Evolutionary conservation across 768 basidiomycete species (phyloP).

Genomic region (Boletellus ananas): DNA sequence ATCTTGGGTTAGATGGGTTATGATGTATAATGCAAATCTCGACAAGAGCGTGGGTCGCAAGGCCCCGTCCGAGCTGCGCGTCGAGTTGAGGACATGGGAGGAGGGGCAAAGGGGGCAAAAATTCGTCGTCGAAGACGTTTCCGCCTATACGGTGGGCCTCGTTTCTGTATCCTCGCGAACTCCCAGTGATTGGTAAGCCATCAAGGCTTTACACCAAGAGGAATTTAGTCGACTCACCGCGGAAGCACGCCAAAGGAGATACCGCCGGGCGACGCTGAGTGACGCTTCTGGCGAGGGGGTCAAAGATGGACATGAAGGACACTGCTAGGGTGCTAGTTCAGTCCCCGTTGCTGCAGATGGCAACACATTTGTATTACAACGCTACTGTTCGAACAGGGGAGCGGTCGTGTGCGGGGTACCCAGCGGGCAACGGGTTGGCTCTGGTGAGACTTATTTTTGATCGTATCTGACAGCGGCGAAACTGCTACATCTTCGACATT

Average conservation of each 20-base stretch:
- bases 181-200: not conserved
- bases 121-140: slow-evolving; percentile 35
- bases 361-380: not conserved
- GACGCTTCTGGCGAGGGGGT: slow-evolving; percentile 15
- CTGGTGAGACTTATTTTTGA: slow-evolving; percentile 7
- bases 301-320: slow-evolving; percentile 37
- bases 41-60: slow-evolving; percentile 53
- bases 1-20: slow-evolving; percentile 52
- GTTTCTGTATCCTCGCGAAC: not conserved
- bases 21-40: slow-evolving; percentile 67
- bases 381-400: not conserved
- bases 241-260: slow-evolving; percentile 34
- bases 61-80: slow-evolving; percentile 42
- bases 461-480: not conserved
- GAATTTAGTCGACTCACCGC: slow-evolving; percentile 35
- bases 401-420: not conserved
- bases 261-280: slow-evolving; percentile 15
- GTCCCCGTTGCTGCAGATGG: not conserved
- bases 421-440: not conserved
- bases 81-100: slow-evolving; percentile 59
- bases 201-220: slow-evolving; percentile 23
- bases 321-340: slow-evolving; percentile 2
- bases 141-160: slow-evolving; percentile 37
- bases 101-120: slow-evolving; percentile 39
- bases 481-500: not conserved